Conservation (phyloP, 1,284 basidiomycete species). For the Cryptococcus sp. region DNA sequence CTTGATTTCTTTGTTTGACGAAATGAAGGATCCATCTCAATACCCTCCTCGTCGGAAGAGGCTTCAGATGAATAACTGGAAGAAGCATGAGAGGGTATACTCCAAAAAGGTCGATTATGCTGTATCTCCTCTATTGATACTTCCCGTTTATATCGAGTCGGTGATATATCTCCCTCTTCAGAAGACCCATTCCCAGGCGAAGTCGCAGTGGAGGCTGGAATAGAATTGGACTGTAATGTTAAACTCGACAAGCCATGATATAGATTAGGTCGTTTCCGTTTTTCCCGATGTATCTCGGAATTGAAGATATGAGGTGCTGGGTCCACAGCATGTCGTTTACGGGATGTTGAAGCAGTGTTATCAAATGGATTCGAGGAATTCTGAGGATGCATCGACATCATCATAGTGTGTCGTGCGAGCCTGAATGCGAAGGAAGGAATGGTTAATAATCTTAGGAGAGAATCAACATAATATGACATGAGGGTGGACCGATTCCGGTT, state of each 20-base stretch:
- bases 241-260: slow-evolving; percentile 35
- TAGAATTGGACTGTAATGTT: slow-evolving; percentile 14
- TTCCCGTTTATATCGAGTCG: not conserved
- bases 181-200: slow-evolving; percentile 1
- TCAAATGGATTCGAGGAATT: not conserved
- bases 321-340: not conserved
- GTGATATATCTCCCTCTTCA: not conserved
- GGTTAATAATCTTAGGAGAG: no score
- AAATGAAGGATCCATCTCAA: slow-evolving; percentile 27
- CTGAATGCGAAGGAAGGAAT: not conserved
- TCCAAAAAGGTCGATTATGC: not conserved
- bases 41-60: slow-evolving; percentile 6
- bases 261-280: slow-evolving; percentile 36
- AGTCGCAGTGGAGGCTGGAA: not conserved
- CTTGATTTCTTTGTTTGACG: slow-evolving; percentile 7
- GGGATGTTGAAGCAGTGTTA: not conserved
- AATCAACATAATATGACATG: not conserved
- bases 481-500: not conserved
- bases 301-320: not conserved
- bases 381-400: not conserved
- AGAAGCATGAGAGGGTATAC: not conserved
- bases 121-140: slow-evolving; percentile 1
- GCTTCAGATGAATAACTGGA: not conserved
- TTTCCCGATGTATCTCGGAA: slow-evolving; percentile 9
- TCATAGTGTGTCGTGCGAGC: not conserved